Percentiles rank a stretch among this genome's conserved stretches.
Evolutionary conservation across 208 protist species (phyloP).

Genomic region (Wallacemonas sp.): DNA sequence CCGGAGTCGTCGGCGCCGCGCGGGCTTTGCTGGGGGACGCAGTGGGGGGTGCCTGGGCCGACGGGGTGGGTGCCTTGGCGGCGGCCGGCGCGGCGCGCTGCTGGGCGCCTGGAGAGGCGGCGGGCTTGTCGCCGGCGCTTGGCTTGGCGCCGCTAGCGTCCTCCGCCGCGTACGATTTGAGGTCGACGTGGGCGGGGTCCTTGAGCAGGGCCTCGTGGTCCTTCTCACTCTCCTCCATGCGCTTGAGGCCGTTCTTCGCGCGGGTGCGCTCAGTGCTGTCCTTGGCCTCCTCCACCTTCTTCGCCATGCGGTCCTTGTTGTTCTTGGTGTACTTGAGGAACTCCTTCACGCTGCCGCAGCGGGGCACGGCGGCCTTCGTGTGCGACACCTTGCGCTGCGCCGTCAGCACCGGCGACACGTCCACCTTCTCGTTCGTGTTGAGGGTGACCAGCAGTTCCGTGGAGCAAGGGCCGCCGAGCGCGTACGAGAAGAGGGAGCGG

Average conservation of each 20-base stretch:
- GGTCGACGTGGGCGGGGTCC: constrained; percentile 25
- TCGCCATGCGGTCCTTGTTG: constrained; percentile 21
- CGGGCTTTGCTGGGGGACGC: background rate
- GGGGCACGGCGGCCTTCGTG: constrained; percentile 26
- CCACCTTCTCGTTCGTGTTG: constrained; percentile 15
- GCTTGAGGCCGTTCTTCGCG: constrained; percentile 16
- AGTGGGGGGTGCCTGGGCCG: background rate
- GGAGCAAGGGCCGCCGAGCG: constrained; percentile 43
- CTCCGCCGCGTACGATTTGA: constrained; percentile 23
- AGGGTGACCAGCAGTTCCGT: constrained; percentile 35
- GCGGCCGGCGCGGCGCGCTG: background rate
- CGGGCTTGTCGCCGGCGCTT: background rate
- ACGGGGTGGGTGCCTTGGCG: background rate
- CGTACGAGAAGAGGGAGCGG: constrained; percentile 48
- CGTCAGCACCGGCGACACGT: constrained; percentile 27
- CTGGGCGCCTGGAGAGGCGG: background rate
- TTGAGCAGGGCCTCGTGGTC: constrained; percentile 43
- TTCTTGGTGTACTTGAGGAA: constrained; percentile 32
- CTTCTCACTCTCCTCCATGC: constrained; percentile 37
- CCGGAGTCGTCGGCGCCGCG: background rate
- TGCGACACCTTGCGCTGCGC: constrained; percentile 32
- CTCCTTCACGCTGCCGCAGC: constrained; percentile 53
- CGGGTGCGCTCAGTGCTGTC: constrained; percentile 26
- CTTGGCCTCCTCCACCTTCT: constrained; percentile 18
- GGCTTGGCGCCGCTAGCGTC: background rate